These are phyloP conservation scores for Leishmania turanica DNA, from an alignment of 208 protist species.

Conservation along the genomic window DNA sequence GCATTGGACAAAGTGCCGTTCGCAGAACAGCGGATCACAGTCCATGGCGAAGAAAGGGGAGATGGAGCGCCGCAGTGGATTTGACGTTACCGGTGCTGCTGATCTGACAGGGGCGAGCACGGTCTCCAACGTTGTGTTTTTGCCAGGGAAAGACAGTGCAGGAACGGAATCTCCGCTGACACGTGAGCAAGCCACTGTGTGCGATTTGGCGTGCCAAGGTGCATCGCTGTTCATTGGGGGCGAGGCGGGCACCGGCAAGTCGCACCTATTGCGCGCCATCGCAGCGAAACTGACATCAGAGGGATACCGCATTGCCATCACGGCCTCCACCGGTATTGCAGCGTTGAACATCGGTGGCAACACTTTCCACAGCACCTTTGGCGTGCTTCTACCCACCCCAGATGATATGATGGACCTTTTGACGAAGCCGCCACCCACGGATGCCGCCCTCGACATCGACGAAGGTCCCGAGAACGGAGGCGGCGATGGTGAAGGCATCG, in stretches of 20 bases:
- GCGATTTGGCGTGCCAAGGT: conserved; percentile 36
- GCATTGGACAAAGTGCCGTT: no score
- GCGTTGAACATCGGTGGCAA: conserved; percentile 86
- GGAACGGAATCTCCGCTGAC: neutral
- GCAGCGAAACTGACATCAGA: conserved; percentile 35
- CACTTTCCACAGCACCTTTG: conserved; percentile 88
- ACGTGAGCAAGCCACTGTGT: conserved; percentile 15
- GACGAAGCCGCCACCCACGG: neutral
- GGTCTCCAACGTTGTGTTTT: neutral
- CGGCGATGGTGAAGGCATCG: conserved; percentile 11
- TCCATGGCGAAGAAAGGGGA: neutral
- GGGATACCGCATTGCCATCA: conserved; percentile 55
- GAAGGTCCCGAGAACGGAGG: neutral
- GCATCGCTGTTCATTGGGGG: conserved; percentile 87
- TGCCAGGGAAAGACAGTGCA: neutral
- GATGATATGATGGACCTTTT: conserved; percentile 10
- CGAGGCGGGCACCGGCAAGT: conserved; percentile 91
- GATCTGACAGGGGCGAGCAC: neutral
- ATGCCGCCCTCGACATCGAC: conserved; percentile 17
- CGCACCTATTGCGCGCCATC: conserved; percentile 72
- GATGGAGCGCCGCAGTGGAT: neutral
- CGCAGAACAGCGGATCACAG: neutral
- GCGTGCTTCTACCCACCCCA: conserved; percentile 46
- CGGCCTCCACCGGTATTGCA: conserved; percentile 86
- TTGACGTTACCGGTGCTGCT: neutral